These are phyloP conservation scores for Iris pallida DNA, from an alignment of 116 monocot genomes.

Conservation along the genomic window DNA sequence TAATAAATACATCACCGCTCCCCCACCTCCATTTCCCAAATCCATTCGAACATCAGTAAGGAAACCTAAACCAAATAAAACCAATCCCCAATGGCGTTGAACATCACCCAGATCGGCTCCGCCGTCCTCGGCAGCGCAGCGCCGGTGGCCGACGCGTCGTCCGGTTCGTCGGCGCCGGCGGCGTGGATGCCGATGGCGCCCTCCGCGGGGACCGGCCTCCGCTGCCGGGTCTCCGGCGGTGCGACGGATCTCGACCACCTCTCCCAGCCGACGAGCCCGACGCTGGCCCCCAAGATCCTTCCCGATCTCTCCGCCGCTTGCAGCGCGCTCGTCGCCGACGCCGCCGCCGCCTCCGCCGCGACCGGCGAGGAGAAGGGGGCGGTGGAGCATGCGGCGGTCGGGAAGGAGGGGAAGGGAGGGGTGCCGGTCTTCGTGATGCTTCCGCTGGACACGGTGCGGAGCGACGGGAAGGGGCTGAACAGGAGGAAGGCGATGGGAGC, in stretches of 20 bases:
- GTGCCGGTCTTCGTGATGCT: slow-evolving; percentile 97
- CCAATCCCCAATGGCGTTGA: slow-evolving; percentile 36
- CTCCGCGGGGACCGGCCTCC: slow-evolving; percentile 11
- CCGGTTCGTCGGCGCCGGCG: slow-evolving; percentile 8
- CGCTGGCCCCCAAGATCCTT: no score
- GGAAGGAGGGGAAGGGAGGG: slow-evolving; percentile 19
- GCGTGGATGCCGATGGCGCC: slow-evolving; percentile 21
- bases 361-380: slow-evolving; percentile 2
- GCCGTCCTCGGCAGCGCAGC: slow-evolving; percentile 11
- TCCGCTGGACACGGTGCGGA: slow-evolving; percentile 69
- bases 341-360: slow-evolving; percentile 2
- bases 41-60: background rate
- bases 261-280: slow-evolving; percentile 43
- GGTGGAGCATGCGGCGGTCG: slow-evolving; percentile 6
- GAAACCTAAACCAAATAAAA: background rate
- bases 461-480: slow-evolving; percentile 38
- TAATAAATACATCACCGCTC: background rate
- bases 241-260: slow-evolving; percentile 27
- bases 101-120: slow-evolving; percentile 46
- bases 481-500: slow-evolving; percentile 77
- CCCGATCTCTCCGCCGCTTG: slow-evolving; percentile 20
- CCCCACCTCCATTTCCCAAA: background rate
- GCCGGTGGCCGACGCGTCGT: slow-evolving; percentile 1
- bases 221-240: slow-evolving; percentile 30
- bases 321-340: slow-evolving; percentile 16